Evolutionary conservation across 257 asterid species (phyloP), one percentile per base, ranked within the genome.

Genomic region (Capsicum rhomboideum): DNA sequence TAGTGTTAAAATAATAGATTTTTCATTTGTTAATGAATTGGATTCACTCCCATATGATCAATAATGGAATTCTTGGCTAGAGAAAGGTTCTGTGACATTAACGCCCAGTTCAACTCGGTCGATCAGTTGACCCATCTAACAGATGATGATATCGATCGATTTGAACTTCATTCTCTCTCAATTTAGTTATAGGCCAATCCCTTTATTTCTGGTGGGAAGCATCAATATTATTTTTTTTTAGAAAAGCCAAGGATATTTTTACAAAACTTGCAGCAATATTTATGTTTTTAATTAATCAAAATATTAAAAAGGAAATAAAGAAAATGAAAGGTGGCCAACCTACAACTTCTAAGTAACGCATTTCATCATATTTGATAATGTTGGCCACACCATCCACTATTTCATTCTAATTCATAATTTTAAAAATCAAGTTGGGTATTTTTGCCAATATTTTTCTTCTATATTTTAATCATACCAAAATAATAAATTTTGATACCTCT

Each of bases 301-400:
- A 23, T 8, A 46, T 46, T 46, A 46, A 13, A 75, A 49, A 49
- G n/a, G 40, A 8, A 44, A 75, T 75, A 75, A 49, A 75, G 61
- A 75, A 49, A 49, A 75, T 26, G 61, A 75, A 75, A 75, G 61
- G 5, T 75, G 81, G 44, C 61, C 61, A 75, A 75, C 81, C 61
- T 75, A 23, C 61, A 23, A 75, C 44, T 75, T 49, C 21, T 75
- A 75, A 75, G 81, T 75, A 75, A 26, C 81, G 61, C 81, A 18
- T 75, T 49, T 75, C 44, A 23, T 75, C 50, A n/a, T 67, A 75
- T 75, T 75, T 75, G 44, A 49, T 50, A 26, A 49, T 26, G 81
- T 50, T 75, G 81, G 81, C 81, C 81, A 75, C 81, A 49, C 81
- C 63, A 50, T 50, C 63, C 21, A 49, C 42, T 75, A 75, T 49